These are phyloP conservation scores for Kuraishia hungarica DNA, from an alignment of 805 yeast genomes.

Conservation along the genomic window DNA sequence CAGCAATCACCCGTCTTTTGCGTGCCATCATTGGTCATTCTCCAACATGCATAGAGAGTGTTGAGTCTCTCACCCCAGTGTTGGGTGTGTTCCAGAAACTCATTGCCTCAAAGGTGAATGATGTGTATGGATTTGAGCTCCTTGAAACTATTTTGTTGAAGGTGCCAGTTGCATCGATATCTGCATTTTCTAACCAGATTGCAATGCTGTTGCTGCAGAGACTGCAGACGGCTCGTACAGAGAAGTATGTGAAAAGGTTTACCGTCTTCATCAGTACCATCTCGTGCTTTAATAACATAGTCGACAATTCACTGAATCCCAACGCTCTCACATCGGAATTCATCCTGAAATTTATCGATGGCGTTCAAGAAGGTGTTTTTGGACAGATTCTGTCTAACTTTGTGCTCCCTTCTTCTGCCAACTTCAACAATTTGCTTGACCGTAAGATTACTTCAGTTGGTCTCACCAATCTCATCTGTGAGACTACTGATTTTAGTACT, in stretches of 20 bases:
- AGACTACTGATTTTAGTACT: constrained; percentile 17
- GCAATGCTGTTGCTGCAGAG: constrained; percentile 73
- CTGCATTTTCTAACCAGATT: constrained; percentile 57
- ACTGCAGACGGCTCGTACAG: constrained; percentile 74
- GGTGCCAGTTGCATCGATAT: constrained; percentile 41
- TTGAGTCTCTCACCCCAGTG: constrained; percentile 55
- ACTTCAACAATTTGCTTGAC: constrained; percentile 31
- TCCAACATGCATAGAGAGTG: constrained; percentile 27
- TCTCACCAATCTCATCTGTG: constrained; percentile 32
- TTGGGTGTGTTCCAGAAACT: constrained; percentile 95
- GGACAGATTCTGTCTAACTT: constrained; percentile 39
- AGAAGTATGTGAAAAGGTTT: constrained; percentile 66
- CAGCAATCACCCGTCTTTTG: constrained; percentile 80
- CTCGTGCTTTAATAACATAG: constrained; percentile 16
- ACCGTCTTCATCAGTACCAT: constrained; percentile 46
- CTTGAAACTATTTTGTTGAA: constrained; percentile 58
- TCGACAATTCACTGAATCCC: constrained; percentile 12
- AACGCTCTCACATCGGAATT: constrained; percentile 28
- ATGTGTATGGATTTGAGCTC: constrained; percentile 76
- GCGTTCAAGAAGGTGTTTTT: constrained; percentile 57
- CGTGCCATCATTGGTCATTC: constrained; percentile 53
- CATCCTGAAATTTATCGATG: constrained; percentile 56
- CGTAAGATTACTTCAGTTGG: constrained; percentile 42
- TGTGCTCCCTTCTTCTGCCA: constrained; percentile 39
- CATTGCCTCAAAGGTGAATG: constrained; percentile 77